These are phyloP conservation scores for Paraconiothyrium brasiliense DNA, from an alignment of 2,329 filamentous ascomycete genomes.

Conservation along the genomic window DNA sequence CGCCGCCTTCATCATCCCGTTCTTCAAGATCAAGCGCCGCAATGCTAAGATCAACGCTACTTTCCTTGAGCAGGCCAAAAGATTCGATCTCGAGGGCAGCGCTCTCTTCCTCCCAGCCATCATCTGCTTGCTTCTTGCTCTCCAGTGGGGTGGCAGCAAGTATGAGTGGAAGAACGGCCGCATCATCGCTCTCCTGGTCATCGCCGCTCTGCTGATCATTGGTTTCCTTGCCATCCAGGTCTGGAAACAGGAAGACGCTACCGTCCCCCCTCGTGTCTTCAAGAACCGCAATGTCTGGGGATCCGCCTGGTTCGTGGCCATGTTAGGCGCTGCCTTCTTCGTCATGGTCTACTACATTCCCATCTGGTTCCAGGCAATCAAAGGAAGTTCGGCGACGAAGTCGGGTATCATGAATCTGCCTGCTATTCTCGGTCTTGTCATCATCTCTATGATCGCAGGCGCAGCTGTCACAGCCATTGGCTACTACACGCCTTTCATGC, in stretches of 20 bases:
- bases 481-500: conserved; percentile 62
- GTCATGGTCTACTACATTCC: conserved; percentile 56
- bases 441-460: conserved; percentile 54
- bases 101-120: conserved; percentile 57
- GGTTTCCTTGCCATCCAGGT: conserved; percentile 55
- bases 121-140: conserved; percentile 59
- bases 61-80: conserved; percentile 51
- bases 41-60: conserved; percentile 45
- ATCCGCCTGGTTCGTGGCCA: conserved; percentile 51
- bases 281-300: conserved; percentile 57
- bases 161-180: conserved; percentile 56
- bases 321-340: conserved; percentile 56
- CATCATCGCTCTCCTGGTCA: conserved; percentile 58
- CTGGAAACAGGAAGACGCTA: conserved; percentile 56
- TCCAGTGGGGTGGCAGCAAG: conserved; percentile 61
- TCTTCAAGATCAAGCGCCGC: conserved; percentile 47
- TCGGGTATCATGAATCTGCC: conserved; percentile 61
- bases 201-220: conserved; percentile 54
- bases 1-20: conserved; percentile 51
- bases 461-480: conserved; percentile 52
- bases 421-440: conserved; percentile 56
- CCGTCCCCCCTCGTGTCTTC: conserved; percentile 58
- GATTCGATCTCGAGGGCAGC: conserved; percentile 59
- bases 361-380: conserved; percentile 62
- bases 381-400: conserved; percentile 55